Evolutionary conservation across 2,329 filamentous ascomycete genomes (phyloP).

Genomic region (Colletotrichum sp.): DNA sequence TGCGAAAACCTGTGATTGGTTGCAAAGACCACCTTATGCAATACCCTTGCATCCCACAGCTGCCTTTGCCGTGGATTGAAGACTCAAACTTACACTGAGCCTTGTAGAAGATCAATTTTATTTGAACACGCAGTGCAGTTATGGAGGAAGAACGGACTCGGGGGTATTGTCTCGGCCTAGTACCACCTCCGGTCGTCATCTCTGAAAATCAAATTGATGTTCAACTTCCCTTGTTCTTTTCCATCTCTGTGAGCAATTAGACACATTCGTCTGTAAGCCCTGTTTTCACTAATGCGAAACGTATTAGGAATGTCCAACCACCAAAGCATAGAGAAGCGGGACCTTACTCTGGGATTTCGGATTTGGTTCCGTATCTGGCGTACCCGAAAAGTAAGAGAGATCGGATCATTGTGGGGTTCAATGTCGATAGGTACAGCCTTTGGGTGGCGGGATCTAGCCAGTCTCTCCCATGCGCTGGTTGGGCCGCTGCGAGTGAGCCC

Average conservation of each 20-base stretch:
- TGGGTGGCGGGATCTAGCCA: too few relatives aligned
- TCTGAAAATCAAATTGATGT: too few relatives aligned
- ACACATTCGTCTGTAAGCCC: background rate
- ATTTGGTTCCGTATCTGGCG: background rate
- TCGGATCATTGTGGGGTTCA: background rate
- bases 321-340: too few relatives aligned
- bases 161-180: too few relatives aligned
- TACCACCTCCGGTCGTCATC: too few relatives aligned
- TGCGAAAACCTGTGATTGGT: background rate
- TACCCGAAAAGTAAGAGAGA: background rate
- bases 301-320: background rate
- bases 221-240: too few relatives aligned
- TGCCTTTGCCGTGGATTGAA: background rate
- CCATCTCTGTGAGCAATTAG: rapidly evolving
- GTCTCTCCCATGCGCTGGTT: rapidly evolving
- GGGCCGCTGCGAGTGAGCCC: background rate
- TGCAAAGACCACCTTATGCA: background rate
- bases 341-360: background rate
- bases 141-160: too few relatives aligned
- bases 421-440: too few relatives aligned
- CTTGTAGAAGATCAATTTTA: background rate
- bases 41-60: background rate
- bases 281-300: background rate
- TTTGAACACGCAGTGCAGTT: too few relatives aligned
- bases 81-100: rapidly evolving